Base-by-base conservation (phyloP, 768 basidiomycete genomes). In the Pholiota conissans region DNA sequence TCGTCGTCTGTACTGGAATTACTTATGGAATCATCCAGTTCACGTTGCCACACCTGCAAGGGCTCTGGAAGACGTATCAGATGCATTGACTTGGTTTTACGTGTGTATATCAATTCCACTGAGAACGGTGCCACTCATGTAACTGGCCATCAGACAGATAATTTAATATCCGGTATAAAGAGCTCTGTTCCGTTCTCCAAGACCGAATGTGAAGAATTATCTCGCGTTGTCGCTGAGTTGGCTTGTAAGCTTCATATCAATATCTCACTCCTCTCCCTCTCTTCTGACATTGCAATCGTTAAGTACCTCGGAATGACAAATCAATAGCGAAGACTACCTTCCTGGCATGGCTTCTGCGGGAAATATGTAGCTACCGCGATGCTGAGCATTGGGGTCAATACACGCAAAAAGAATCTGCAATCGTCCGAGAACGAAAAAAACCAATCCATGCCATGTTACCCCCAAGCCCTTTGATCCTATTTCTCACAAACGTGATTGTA, bases 141-240 rank as follows among this genome's bases (percentile, higher is more conserved):
- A 49, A 49, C 52, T 9, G 39, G 6, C 26, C 52, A 18, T 30
- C 14, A 77, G 74, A 75, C 74, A 55, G 83, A 83, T 57, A 83
- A 84, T 61, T 62, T 84, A 40, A 77, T 79, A 40, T 74, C 74
- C 18, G 79, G 78, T 22, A 45, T 70, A 3, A 72, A 64, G 42
- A 80, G 79, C 59, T 67, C 72, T 1, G 80, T 78, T 14, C 82
- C 84, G 2, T 84, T 84, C 58, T 83, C 83, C 1, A 83, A 81
- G 64, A 48, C 56, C 2, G 82, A 84, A 69, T 84, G 83, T 50
- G 78, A 82, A 61, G 79, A 84, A 50, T 68, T 84, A 14, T 68
- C 76, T 2, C 67, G 68, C n/a, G 64, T 79, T 3, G 64, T 81
- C 2, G 70, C 67, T 30, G 69, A 75, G 27, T 60, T 78, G n/a